phyloP scores from a whole-genome alignment of 257 asterid species.

The Capsicum pubescens region DNA sequence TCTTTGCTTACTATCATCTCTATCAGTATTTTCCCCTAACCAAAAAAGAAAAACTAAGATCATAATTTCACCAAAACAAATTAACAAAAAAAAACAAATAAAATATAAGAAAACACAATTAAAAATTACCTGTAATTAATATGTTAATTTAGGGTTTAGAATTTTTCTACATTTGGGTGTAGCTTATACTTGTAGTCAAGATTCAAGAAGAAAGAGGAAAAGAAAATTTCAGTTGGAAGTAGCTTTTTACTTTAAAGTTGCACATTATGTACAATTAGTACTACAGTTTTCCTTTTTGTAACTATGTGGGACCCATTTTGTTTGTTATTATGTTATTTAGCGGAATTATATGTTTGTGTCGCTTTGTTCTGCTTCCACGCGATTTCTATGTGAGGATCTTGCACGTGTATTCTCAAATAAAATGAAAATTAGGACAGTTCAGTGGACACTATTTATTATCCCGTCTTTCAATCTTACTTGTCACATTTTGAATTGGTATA shows the following conservation, averaged over 20 bases:
- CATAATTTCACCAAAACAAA: not conserved
- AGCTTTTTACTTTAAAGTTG: not conserved
- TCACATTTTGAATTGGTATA: no score
- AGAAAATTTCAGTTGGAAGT: not conserved
- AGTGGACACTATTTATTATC: no score
- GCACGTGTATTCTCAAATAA: not conserved
- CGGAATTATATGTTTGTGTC: slow-evolving; percentile 20
- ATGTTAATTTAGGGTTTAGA: not conserved
- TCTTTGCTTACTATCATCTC: slow-evolving; percentile 29
- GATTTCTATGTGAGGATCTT: not conserved
- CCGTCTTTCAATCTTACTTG: no score
- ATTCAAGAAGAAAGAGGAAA: not conserved
- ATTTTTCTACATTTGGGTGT: not conserved
- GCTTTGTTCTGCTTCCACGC: not conserved
- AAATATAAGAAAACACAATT: not conserved
- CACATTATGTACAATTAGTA: no score
- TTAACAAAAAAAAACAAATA: not conserved
- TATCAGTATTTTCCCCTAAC: slow-evolving; percentile 4
- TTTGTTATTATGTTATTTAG: not conserved
- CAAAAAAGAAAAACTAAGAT: not conserved
- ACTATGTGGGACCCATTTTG: not conserved
- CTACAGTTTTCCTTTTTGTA: not conserved
- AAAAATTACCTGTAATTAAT: not conserved
- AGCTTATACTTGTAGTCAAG: not conserved
- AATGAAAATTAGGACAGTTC: no score